Evolutionary conservation across 805 yeast genomes (phyloP).

Genomic region (Candida oleophila): DNA sequence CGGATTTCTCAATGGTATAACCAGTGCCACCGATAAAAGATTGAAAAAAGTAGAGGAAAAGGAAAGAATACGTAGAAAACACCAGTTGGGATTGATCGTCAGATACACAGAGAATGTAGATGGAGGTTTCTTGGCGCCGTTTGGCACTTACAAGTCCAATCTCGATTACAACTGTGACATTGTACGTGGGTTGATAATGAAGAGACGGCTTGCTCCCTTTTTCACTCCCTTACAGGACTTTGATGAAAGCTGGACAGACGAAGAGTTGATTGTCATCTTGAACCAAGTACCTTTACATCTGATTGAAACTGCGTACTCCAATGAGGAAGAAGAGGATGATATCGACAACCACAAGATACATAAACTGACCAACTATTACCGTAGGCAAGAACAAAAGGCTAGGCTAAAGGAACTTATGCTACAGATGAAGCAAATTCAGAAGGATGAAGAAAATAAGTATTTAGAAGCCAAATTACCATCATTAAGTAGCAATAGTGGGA

Average conservation of each 20-base stretch:
- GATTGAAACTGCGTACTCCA: conserved; percentile 44
- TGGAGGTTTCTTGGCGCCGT: conserved; percentile 92
- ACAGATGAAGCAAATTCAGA: conserved; percentile 27
- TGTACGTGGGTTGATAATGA: conserved; percentile 69
- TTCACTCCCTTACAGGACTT: conserved; percentile 85
- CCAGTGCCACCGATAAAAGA: background rate
- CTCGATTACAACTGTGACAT: conserved; percentile 70
- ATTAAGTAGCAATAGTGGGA: conserved; percentile 9
- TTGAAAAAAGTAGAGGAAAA: conserved; percentile 49
- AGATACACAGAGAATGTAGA: conserved; percentile 73
- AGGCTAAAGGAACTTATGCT: conserved; percentile 39
- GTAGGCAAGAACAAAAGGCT: conserved; percentile 50
- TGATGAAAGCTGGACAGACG: conserved; percentile 68
- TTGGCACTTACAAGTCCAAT: conserved; percentile 79
- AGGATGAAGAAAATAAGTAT: conserved; percentile 36
- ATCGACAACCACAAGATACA: conserved; percentile 59
- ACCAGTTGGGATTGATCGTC: conserved; percentile 57
- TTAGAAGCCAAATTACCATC: conserved; percentile 18
- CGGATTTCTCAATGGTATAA: conserved; percentile 18
- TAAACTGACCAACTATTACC: conserved; percentile 44
- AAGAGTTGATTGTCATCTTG: conserved; percentile 53
- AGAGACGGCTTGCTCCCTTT: conserved; percentile 82
- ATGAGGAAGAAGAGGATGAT: conserved; percentile 57
- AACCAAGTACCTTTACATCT: conserved; percentile 58
- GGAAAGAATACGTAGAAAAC: conserved; percentile 51